Evolutionary conservation across 768 basidiomycete genomes (phyloP).

Genomic region (Termitomyces sp.): DNA sequence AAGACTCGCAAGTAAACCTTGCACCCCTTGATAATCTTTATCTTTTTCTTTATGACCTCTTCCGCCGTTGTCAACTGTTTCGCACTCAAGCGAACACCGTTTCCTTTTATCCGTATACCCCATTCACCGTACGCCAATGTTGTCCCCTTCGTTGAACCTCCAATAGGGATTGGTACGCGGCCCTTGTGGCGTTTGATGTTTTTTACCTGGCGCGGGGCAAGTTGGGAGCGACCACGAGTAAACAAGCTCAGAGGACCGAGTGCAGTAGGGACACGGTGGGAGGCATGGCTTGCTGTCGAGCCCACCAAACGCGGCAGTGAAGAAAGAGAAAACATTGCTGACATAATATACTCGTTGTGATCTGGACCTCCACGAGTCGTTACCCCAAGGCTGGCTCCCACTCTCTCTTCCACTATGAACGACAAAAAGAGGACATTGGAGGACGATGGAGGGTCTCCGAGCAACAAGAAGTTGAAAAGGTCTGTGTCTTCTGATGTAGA

Average conservation of each 20-base stretch:
- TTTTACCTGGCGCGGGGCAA: conserved; percentile 81
- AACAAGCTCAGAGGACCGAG: conserved; percentile 31
- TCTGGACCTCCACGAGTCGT: neutral
- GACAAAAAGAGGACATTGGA: conserved; percentile 63
- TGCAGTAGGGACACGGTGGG: conserved; percentile 18
- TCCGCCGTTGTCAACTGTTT: conserved; percentile 87
- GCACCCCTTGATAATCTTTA: conserved; percentile 84
- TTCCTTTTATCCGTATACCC: conserved; percentile 84
- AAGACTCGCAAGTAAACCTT: conserved; percentile 88
- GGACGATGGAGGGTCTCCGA: conserved; percentile 40
- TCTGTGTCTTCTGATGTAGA: conserved; percentile 24
- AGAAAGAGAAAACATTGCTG: conserved; percentile 40
- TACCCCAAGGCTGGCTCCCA: neutral
- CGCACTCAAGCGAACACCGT: conserved; percentile 76
- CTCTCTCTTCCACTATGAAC: conserved; percentile 37
- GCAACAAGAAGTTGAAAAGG: conserved; percentile 65
- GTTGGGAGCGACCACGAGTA: conserved; percentile 47
- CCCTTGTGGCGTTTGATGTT: conserved; percentile 91
- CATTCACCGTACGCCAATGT: conserved; percentile 89
- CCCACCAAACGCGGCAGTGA: conserved; percentile 26
- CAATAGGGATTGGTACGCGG: conserved; percentile 74
- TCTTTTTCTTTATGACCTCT: conserved; percentile 83
- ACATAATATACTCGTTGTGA: conserved; percentile 10
- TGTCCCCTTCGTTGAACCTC: conserved; percentile 91
- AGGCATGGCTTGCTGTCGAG: conserved; percentile 13